Evolutionary conservation across 768 basidiomycete genomes (phyloP).

Genomic region (Tephrocybe rancida): DNA sequence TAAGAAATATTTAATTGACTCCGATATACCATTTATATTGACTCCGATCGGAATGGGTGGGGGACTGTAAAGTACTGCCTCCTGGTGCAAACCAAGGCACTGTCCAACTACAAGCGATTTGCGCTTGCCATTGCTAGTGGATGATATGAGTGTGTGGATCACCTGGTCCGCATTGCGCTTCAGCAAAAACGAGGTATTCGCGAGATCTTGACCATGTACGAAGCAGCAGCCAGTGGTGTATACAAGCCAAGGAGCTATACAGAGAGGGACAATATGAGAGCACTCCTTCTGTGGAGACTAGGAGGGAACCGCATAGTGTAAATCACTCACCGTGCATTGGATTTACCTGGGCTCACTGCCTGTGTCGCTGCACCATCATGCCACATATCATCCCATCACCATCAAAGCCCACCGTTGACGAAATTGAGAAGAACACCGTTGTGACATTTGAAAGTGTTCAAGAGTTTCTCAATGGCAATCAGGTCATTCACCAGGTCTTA

Average conservation of each 20-base stretch:
- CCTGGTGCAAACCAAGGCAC: neutral
- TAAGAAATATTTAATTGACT: too few species aligned
- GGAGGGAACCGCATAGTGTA: conserved; percentile 15
- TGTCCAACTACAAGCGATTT: conserved; percentile 18
- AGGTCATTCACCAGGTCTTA: conserved; percentile 3
- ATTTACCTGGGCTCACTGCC: conserved; percentile 16
- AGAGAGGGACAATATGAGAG: conserved; percentile 15
- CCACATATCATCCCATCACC: conserved; percentile 2
- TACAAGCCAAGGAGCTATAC: conserved; percentile 21
- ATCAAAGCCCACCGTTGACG: neutral
- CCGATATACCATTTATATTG: too few species aligned
- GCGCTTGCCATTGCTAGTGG: conserved; percentile 16
- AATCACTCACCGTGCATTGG: conserved; percentile 16
- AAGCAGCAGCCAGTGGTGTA: conserved; percentile 12
- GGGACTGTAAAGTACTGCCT: too few species aligned
- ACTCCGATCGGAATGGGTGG: too few species aligned
- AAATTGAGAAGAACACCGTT: conserved; percentile 6
- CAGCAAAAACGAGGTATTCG: conserved; percentile 9
- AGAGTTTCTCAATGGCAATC: neutral
- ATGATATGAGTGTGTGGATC: conserved; percentile 14
- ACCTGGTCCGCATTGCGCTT: conserved; percentile 8
- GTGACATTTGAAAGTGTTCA: conserved; percentile 3
- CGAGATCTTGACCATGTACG: conserved; percentile 3
- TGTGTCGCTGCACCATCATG: conserved; percentile 2
- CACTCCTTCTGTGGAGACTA: conserved; percentile 8